Percentiles rank a stretch among this genome's conserved stretches.
phyloP scores from a whole-genome alignment of 176 grass and related monocot species.

The Zea mays region Zm-B73-REFERENCE-NAM-5.0 NC_050097.1:31942501-31943000 shows the following conservation, averaged over 20 bases:
- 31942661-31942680: conserved; percentile 36
- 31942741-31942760: conserved; percentile 42
- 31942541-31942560: conserved; percentile 38
- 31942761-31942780: conserved; percentile 34
- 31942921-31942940: background rate
- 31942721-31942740: conserved; percentile 23
- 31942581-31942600: conserved; percentile 27
- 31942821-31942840: background rate
- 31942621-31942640: conserved; percentile 40
- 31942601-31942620: conserved; percentile 38
- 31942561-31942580: conserved; percentile 23
- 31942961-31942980: background rate
- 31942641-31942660: conserved; percentile 50
- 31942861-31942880: background rate
- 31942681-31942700: background rate
- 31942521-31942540: conserved; percentile 47
- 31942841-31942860: background rate
- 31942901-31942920: background rate
- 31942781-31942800: background rate
- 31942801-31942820: conserved; percentile 43
- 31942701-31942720: background rate
- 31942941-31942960: background rate
- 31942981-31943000: no score
- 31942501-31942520: conserved; percentile 65
- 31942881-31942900: background rate